Evolutionary conservation across 2,329 filamentous ascomycete species (phyloP).

Genomic region (Beauveria australis): DNA sequence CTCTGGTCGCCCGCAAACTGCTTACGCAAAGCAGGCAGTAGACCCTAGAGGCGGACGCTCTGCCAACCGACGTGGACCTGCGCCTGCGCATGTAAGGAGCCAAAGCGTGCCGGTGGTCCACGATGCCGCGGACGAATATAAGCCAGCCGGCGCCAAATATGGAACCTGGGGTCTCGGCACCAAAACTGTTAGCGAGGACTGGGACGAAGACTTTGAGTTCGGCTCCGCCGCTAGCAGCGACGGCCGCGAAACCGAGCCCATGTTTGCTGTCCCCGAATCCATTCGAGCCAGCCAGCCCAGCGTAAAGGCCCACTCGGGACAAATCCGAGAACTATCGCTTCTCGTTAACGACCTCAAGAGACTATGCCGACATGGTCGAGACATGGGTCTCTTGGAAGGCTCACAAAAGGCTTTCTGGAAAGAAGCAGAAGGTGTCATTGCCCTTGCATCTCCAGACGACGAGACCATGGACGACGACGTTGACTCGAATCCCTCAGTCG

Average conservation of each 20-base stretch:
- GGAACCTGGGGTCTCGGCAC: constrained; percentile 75
- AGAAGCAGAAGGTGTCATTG: constrained; percentile 81
- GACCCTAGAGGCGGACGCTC: constrained; percentile 63
- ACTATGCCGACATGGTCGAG: constrained; percentile 60
- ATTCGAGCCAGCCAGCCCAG: constrained; percentile 77
- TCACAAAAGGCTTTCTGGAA: constrained; percentile 58
- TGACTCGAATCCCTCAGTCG: constrained; percentile 29
- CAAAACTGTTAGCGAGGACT: constrained; percentile 75
- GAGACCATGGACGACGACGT: constrained; percentile 30
- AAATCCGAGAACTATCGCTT: constrained; percentile 72
- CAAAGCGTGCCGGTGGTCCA: constrained; percentile 71
- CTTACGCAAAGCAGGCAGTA: constrained; percentile 66
- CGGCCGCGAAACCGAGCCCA: constrained; percentile 25
- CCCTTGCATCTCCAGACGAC: constrained; percentile 66
- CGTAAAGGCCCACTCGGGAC: constrained; percentile 74
- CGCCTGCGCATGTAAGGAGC: constrained; percentile 64
- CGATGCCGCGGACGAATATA: constrained; percentile 50
- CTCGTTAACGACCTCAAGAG: constrained; percentile 78
- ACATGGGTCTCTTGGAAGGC: constrained; percentile 57
- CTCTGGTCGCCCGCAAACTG: constrained; percentile 61
- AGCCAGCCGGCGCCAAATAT: constrained; percentile 56
- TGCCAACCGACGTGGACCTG: constrained; percentile 58
- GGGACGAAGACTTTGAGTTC: constrained; percentile 86
- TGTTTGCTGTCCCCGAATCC: constrained; percentile 53
- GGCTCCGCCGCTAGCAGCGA: constrained; percentile 34